Conservation (phyloP, 805 yeast species). For the Saccharomycopsis olivae region DNA sequence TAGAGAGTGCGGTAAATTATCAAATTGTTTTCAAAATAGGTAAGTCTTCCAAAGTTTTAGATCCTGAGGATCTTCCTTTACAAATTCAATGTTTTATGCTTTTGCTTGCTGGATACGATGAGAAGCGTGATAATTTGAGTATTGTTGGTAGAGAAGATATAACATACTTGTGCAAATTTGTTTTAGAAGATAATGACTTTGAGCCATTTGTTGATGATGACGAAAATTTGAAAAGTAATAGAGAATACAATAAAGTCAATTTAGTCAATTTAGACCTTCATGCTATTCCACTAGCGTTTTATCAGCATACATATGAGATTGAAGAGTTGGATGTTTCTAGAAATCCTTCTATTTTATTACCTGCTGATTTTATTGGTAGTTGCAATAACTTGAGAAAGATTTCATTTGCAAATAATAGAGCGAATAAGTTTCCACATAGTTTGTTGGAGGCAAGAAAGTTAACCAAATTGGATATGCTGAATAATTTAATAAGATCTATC, state of each 20-base stretch:
- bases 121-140: constrained; percentile 63
- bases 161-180: constrained; percentile 72
- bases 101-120: constrained; percentile 60
- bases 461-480: constrained; percentile 59
- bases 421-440: constrained; percentile 63
- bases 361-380: constrained; percentile 67
- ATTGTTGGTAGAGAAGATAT: constrained; percentile 79
- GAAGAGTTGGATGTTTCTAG: constrained; percentile 73
- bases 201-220: constrained; percentile 54
- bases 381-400: constrained; percentile 62
- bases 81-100: constrained; percentile 65
- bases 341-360: constrained; percentile 77
- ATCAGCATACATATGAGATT: constrained; percentile 71
- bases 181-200: constrained; percentile 51
- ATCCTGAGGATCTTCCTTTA: constrained; percentile 65
- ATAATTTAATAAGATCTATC: constrained; percentile 60
- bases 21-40: constrained; percentile 71
- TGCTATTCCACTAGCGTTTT: constrained; percentile 75
- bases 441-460: constrained; percentile 60
- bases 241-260: constrained; percentile 63
- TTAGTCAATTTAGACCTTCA: constrained; percentile 64
- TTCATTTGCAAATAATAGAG: constrained; percentile 61
- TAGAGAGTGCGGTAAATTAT: constrained; percentile 60
- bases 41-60: constrained; percentile 60
- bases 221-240: constrained; percentile 32